A percentile compares a stretch with the other conserved stretches of the same genome.
Conservation (phyloP, 2,329 filamentous ascomycete species). For the Talaromyces amestolkiae region DNA sequence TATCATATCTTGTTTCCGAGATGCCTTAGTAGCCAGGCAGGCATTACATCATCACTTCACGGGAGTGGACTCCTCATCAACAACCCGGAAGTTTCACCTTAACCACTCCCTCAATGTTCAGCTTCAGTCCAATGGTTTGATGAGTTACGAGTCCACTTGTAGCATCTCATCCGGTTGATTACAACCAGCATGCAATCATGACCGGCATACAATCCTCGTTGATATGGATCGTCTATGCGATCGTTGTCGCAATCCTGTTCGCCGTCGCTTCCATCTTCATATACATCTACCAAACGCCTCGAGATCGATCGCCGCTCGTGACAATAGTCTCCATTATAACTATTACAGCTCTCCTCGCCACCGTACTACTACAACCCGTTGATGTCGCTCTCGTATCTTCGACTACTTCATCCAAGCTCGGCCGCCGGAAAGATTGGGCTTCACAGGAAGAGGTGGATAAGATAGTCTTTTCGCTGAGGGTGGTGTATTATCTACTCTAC, state of each 20-base stretch:
- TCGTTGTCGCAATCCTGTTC: slow-evolving; percentile 74
- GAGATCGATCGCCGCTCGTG: slow-evolving; percentile 78
- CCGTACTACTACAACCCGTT: slow-evolving; percentile 86
- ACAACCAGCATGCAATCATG: slow-evolving; percentile 5
- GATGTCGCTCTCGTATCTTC: slow-evolving; percentile 93
- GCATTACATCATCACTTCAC: slow-evolving; percentile 1
- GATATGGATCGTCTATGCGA: slow-evolving; percentile 91
- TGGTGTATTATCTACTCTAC: slow-evolving; percentile 92
- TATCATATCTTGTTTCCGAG: neutral
- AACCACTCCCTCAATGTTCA: neutral
- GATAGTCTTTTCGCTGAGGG: slow-evolving; percentile 75
- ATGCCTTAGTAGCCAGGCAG: neutral
- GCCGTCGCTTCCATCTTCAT: slow-evolving; percentile 79
- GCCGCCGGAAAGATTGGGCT: slow-evolving; percentile 91
- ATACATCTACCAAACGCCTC: slow-evolving; percentile 84
- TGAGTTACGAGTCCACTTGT: neutral
- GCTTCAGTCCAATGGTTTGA: neutral
- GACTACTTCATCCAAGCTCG: slow-evolving; percentile 71
- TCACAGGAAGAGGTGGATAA: slow-evolving; percentile 74
- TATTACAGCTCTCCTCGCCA: slow-evolving; percentile 82
- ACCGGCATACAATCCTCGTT: slow-evolving; percentile 79
- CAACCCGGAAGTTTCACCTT: neutral
- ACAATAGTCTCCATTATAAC: slow-evolving; percentile 83
- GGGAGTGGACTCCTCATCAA: neutral
- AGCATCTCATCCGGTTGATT: neutral